Evolutionary conservation across 352 stramenopile species (phyloP), one percentile per base, ranked within the genome.

Genomic region (Pythium monospermum): DNA sequence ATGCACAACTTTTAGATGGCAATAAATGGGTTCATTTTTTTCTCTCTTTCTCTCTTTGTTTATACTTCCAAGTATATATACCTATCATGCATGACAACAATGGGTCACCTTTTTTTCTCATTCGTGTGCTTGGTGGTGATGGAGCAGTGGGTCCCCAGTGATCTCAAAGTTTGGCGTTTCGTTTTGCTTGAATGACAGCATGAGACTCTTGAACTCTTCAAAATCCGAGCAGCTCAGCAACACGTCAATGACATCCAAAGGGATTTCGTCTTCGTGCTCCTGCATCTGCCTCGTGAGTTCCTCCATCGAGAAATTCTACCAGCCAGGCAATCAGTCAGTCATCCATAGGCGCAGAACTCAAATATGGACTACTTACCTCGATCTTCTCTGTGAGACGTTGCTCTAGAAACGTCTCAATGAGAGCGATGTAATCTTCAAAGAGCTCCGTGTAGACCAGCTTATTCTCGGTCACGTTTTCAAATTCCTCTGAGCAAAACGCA

Each of bases 131-230:
- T n/a, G n/a, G n/a, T n/a, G n/a, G n/a, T n/a, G n/a, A n/a, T n/a
- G n/a, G 19, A 88, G 35, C 15, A 91, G 60, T n/a, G 71, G 53
- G 48, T 88, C 74, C 33, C 80, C 74, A 21, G 71, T 80, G 59
- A 88, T 88, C 53, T 93, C 74, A 48, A 93, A 90, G 47, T 68
- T 76, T 1, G 78, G 73, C 11, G 65, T 75, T 36, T 93, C 76
- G 48, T 93, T 90, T 38, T 88, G 79, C 59, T 91, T 94, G 62
- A 83, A 91, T 22, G 78, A 91, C 16, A 94, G 63, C 80, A 94
- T 91, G 22, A 94, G 73, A 35, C 57, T 82, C 68, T 91, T 91
- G 61, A 94, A 94, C 45, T 94, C 83, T 55, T 94, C 83, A 68
- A 94, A 94, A 49, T 90, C 75, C 15, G 75, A 85, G 61, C 71